A percentile compares a stretch with the other conserved stretches of the same genome.
phyloP scores from a whole-genome alignment of 192 early-diverging fungal species.

The Allomyces javanicus region DNA sequence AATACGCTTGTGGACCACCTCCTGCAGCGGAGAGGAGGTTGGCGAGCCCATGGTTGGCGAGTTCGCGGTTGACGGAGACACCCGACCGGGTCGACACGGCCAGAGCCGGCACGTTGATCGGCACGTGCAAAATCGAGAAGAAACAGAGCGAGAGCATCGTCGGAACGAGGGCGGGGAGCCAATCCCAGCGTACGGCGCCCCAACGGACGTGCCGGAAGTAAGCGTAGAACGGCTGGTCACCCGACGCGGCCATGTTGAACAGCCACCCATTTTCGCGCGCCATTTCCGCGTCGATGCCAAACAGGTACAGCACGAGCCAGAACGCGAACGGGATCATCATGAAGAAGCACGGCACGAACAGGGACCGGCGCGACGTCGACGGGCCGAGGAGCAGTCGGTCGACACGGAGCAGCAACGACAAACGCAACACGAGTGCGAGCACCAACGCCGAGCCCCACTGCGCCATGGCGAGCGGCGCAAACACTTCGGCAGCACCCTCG shows the following conservation, averaged over 20 bases:
- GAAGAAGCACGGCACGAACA: slow-evolving; percentile 82
- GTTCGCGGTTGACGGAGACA: slow-evolving; percentile 81
- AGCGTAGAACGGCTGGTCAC: slow-evolving; percentile 1
- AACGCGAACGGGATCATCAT: slow-evolving; percentile 59
- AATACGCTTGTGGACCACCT: slow-evolving; percentile 69
- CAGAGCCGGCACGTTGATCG: slow-evolving; percentile 87
- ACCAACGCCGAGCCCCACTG: slow-evolving; percentile 62
- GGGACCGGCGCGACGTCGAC: slow-evolving; percentile 13
- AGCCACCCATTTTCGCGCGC: slow-evolving; percentile 66
- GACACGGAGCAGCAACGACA: slow-evolving; percentile 48
- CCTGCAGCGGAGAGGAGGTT: slow-evolving; percentile 64
- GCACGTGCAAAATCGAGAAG: slow-evolving; percentile 66
- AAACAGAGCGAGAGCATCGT: slow-evolving; percentile 6
- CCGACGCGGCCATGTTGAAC: slow-evolving; percentile 48
- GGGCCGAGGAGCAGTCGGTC: slow-evolving; percentile 46
- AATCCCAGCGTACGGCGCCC: background rate
- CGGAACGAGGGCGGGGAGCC: background rate
- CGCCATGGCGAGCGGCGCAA: slow-evolving; percentile 41
- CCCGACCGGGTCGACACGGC: slow-evolving; percentile 76
- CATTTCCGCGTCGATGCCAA: slow-evolving; percentile 35
- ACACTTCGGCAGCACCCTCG: slow-evolving; percentile 38
- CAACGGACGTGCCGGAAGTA: background rate
- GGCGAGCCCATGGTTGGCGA: slow-evolving; percentile 78
- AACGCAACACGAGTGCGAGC: slow-evolving; percentile 12
- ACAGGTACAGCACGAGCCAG: slow-evolving; percentile 37